phyloP scores from a whole-genome alignment of 805 yeast species.

The Cyberlindnera saturnus region DNA sequence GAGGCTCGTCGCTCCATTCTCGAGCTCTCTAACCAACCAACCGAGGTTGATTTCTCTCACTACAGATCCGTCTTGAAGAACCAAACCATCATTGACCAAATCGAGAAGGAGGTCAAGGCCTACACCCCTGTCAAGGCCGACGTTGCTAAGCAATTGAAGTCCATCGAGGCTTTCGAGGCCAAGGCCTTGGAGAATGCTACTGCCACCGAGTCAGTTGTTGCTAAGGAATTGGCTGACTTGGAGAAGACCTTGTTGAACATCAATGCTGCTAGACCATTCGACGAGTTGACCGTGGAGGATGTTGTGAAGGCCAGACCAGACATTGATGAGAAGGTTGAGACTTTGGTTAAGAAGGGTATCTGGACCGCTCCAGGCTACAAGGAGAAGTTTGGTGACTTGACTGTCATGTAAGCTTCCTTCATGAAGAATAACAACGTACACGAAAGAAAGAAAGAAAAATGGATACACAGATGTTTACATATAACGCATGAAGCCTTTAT shows the following conservation, averaged over 20 bases:
- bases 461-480: background rate
- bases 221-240: slow-evolving; percentile 78
- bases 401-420: slow-evolving; percentile 57
- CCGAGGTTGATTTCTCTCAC: slow-evolving; percentile 72
- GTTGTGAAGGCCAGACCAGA: slow-evolving; percentile 95
- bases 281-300: slow-evolving; percentile 93
- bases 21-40: slow-evolving; percentile 65
- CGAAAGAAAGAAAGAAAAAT: background rate
- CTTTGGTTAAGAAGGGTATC: slow-evolving; percentile 93
- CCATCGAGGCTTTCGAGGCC: slow-evolving; percentile 88
- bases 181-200: slow-evolving; percentile 95
- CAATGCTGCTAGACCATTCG: slow-evolving; percentile 96
- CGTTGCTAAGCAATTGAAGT: slow-evolving; percentile 81
- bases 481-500: background rate
- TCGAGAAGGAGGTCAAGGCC: slow-evolving; percentile 66
- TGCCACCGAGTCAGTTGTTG: slow-evolving; percentile 84
- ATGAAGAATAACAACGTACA: background rate
- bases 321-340: slow-evolving; percentile 89
- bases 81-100: slow-evolving; percentile 68
- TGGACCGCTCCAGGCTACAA: slow-evolving; percentile 98
- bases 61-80: slow-evolving; percentile 82
- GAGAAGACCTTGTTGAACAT: slow-evolving; percentile 87
- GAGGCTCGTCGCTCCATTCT: slow-evolving; percentile 85
- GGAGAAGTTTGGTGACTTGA: slow-evolving; percentile 96
- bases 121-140: slow-evolving; percentile 86